Evolutionary conservation across 495 filamentous ascomycete genomes (phyloP).

Genomic region (Diplogelasinospora grovesii): DNA sequence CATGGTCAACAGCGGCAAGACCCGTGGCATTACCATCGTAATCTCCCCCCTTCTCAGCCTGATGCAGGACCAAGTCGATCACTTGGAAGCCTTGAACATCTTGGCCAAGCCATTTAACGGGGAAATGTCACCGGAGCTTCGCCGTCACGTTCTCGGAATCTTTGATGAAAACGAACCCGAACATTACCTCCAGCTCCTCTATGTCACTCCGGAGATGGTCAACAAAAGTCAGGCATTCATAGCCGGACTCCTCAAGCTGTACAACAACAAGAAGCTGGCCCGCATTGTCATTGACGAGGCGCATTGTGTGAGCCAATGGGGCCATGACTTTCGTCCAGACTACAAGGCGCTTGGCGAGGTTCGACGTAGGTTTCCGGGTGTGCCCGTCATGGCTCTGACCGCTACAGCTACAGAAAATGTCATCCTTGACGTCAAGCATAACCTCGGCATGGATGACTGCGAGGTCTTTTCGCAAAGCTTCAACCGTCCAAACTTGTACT

Average conservation of each 20-base stretch:
- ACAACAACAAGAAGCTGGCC: constrained; percentile 62
- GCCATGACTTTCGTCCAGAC: constrained; percentile 95
- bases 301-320: constrained; percentile 98
- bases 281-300: constrained; percentile 96
- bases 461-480: constrained; percentile 82
- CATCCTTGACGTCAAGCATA: constrained; percentile 80
- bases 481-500: constrained; percentile 86
- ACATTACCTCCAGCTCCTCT: constrained; percentile 71
- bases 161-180: constrained; percentile 59
- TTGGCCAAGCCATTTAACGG: constrained; percentile 72
- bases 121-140: constrained; percentile 52
- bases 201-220: constrained; percentile 96
- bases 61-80: constrained; percentile 92
- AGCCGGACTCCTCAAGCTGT: constrained; percentile 53
- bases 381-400: constrained; percentile 90
- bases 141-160: constrained; percentile 50
- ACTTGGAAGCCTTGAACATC: constrained; percentile 68
- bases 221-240: constrained; percentile 64
- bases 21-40: constrained; percentile 81
- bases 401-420: constrained; percentile 93
- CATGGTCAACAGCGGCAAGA: constrained; percentile 72
- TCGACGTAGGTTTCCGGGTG: constrained; percentile 58
- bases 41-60: constrained; percentile 90
- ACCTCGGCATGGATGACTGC: constrained; percentile 72
- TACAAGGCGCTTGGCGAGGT: constrained; percentile 81